Percentiles rank a stretch among this genome's conserved stretches.
These are phyloP conservation scores for Bifiguratus adelaidae DNA, from an alignment of 192 early-diverging fungal genomes.

Conservation along the genomic window DNA sequence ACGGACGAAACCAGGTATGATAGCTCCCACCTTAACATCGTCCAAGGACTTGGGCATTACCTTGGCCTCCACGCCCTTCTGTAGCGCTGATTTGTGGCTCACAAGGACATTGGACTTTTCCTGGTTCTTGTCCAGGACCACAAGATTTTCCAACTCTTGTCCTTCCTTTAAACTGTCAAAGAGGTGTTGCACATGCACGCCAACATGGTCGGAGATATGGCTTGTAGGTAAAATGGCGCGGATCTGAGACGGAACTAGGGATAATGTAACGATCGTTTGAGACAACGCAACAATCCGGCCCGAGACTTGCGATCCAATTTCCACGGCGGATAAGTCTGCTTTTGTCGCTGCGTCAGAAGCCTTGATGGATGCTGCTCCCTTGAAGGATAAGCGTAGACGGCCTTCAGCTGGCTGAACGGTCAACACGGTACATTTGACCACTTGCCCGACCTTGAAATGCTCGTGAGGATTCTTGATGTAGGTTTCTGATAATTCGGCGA, in stretches of 20 bases:
- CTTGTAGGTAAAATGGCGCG: slow-evolving; percentile 38
- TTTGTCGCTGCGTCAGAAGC: slow-evolving; percentile 6
- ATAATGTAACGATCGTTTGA: slow-evolving; percentile 33
- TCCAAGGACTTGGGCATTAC: slow-evolving; percentile 21
- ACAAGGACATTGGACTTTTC: slow-evolving; percentile 34
- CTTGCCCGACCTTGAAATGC: slow-evolving; percentile 50
- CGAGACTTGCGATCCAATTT: slow-evolving; percentile 30
- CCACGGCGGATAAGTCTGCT: slow-evolving; percentile 18
- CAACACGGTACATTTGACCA: slow-evolving; percentile 68
- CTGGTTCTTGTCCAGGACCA: slow-evolving; percentile 39
- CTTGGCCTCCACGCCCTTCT: slow-evolving; percentile 42
- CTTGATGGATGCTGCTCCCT: no score
- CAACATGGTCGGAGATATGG: slow-evolving; percentile 61
- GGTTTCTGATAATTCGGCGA: slow-evolving; percentile 43
- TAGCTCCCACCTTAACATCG: slow-evolving; percentile 36
- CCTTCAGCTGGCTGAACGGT: slow-evolving; percentile 26
- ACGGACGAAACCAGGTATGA: slow-evolving; percentile 56
- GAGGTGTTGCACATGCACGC: slow-evolving; percentile 26
- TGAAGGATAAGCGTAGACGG: background rate
- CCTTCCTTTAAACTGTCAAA: slow-evolving; percentile 22
- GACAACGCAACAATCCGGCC: slow-evolving; percentile 46
- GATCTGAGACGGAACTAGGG: slow-evolving; percentile 43
- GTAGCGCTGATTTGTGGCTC: slow-evolving; percentile 50
- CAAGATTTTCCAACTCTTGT: slow-evolving; percentile 40
- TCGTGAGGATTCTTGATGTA: slow-evolving; percentile 32